Base-by-base conservation (phyloP, 306 rosid species). In the cucumber (Cucumis sativus) region DNA sequence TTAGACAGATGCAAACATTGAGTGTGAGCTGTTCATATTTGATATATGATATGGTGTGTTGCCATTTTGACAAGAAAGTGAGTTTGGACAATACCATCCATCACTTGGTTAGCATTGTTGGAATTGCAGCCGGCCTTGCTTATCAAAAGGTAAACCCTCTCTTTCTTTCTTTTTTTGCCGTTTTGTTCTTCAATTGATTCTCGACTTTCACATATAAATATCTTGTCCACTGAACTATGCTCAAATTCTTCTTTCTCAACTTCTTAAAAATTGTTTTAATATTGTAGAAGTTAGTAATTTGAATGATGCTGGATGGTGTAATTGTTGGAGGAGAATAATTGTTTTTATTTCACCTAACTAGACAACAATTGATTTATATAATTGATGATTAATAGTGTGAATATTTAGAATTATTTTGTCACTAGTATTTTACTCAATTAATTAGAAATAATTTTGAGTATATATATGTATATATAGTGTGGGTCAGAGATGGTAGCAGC, bases 401-500 rank as follows among this genome's bases (percentile, higher is more conserved):
- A 55, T 18, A n/a, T 18, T 55, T 18, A 21, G 5, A 28, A 60
- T 60, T 23, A 10, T 60, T 60, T 60, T 60, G 65, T 10, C 15
- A 61, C 13, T 61, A 30, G 13, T 20, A 61, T 14, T 35, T 37
- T 15, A 15, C 56, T 5, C 56, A 51, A 51, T 51, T 51, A 51
- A 51, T 15, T 51, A 51, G 56, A 6, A 51, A 51, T 51, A 51
- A 51, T 51, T 51, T 51, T 51, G 17, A 7, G 56, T 15, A 51
- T 51, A 40, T 3, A 40, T 5, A 41, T 64, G 20, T 33, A 41
- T 64, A 12, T 33, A 4, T 43, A 94, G 97, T 83, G 96, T 86
- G 97, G 95, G 7, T 85, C 98, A 16, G 98, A 92, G 80, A 69
- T 89, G 89, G 87, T 88, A 28, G 97, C 82, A 30, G 87, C 96